Evolutionary conservation across 352 stramenopile genomes (phyloP).

Genomic region (Aphanomyces astaci): DNA sequence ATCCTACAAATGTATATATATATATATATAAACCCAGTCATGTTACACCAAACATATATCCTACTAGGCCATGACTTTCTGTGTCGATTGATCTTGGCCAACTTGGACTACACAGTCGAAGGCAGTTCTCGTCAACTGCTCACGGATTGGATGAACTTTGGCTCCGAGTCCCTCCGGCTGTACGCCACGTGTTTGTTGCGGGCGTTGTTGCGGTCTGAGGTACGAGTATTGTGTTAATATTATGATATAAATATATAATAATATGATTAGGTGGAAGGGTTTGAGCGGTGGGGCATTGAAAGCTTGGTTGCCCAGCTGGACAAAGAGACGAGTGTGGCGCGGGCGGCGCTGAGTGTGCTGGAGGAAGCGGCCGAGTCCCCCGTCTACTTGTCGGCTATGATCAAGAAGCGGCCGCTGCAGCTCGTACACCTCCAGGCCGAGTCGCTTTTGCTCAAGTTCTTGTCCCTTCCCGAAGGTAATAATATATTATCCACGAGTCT

Average conservation of each 20-base stretch:
- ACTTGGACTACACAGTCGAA: slow-evolving; percentile 83
- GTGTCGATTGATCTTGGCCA: slow-evolving; percentile 80
- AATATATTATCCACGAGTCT: neutral
- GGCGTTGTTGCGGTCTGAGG: slow-evolving; percentile 70
- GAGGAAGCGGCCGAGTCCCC: slow-evolving; percentile 80
- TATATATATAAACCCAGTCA: no score
- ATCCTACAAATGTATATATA: no score
- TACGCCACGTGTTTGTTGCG: slow-evolving; percentile 80
- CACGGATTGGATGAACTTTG: slow-evolving; percentile 82
- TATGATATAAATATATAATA: neutral
- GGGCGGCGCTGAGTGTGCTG: slow-evolving; percentile 77
- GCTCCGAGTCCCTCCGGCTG: slow-evolving; percentile 72
- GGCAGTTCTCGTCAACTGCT: slow-evolving; percentile 79
- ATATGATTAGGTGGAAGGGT: slow-evolving; percentile 33
- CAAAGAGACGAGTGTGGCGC: slow-evolving; percentile 78
- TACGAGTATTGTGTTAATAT: slow-evolving; percentile 26
- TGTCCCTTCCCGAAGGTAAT: slow-evolving; percentile 57
- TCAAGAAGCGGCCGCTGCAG: slow-evolving; percentile 64
- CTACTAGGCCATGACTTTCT: slow-evolving; percentile 69
- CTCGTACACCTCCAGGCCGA: slow-evolving; percentile 76
- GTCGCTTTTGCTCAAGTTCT: slow-evolving; percentile 71
- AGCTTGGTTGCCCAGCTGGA: slow-evolving; percentile 76
- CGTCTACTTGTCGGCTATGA: slow-evolving; percentile 76
- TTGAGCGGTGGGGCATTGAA: slow-evolving; percentile 84
- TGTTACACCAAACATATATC: no score